Base-by-base conservation (phyloP, 768 basidiomycete species). In the Sistotremastrum suecicum region DNA sequence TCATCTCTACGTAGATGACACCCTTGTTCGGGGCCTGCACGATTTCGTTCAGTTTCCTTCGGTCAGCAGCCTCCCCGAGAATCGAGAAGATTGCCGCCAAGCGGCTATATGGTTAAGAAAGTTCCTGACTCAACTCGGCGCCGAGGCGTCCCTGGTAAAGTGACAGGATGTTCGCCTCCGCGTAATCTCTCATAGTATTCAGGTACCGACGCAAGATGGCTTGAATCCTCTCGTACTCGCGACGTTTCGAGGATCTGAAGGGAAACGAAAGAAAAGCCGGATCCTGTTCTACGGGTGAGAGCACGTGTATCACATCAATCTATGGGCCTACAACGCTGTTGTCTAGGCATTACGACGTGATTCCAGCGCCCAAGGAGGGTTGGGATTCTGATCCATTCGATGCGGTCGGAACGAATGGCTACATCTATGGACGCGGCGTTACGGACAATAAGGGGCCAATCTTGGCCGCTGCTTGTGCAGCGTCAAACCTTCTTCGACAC, bases 401-500 rank as follows among this genome's bases (percentile, higher is more conserved):
- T 5, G 63, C 97, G 50, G 74, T 74, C 0, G 90, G 90, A 2
- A 72, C 78, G 7, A 90, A 97, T 54, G 91, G 90, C 0, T 91
- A 85, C 56, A 65, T 92, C 0, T 91, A 90, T 54, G 94, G 92
- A 20, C 78, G 86, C 39, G 89, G 95, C 3, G 83, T 86, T 1
- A 84, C 87, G 1, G 95, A 99, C 54, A 80, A 99, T 67, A 98
- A 99, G 58, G 95, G 94, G 0, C 95, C 95, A 0, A 81, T 95
- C 40, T 71, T 98, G 49, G 90, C 92, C 1, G 73, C 80, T 10
- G 95, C 94, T 0, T 87, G 79, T 52, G 95, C 95, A 1, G 89
- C 82, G 7, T 85, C 90, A 0, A 77, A 85, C 20, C 59, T 98
- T 39, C 72, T 91, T 3, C 68, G 77, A 30, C 66, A 69, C 8